A percentile compares a stretch with the other conserved stretches of the same genome.
Conservation (phyloP, 805 yeast genomes). For the Saccharomycopsis babjevae region DNA sequence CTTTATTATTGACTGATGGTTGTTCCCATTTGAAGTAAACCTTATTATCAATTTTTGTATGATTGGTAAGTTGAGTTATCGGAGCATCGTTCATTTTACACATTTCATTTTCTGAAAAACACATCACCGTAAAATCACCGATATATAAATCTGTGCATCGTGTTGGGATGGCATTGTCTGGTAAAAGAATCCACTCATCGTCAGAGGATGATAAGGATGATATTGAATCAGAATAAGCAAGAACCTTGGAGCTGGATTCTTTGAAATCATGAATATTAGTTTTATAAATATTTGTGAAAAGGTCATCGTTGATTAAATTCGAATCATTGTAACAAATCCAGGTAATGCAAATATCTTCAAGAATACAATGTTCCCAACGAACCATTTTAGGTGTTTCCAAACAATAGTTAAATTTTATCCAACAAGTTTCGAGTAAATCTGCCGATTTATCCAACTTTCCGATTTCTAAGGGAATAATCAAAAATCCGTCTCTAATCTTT, state of each 20-base stretch:
- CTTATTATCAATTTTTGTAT: not conserved
- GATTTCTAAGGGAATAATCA: conserved; percentile 26
- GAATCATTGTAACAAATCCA: conserved; percentile 17
- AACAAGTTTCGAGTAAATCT: conserved; percentile 10
- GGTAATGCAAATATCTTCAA: conserved; percentile 19
- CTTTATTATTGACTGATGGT: conserved; percentile 10
- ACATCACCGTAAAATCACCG: conserved; percentile 22
- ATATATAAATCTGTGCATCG: conserved; percentile 18
- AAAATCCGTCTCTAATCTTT: conserved; percentile 25
- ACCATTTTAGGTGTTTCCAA: conserved; percentile 20
- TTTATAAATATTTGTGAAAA: conserved; percentile 13
- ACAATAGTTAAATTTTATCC: conserved; percentile 19
- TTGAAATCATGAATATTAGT: not conserved
- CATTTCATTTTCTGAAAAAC: conserved; percentile 9
- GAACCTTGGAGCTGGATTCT: not conserved
- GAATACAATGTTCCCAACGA: conserved; percentile 21
- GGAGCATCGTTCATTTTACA: conserved; percentile 1
- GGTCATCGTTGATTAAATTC: conserved; percentile 1
- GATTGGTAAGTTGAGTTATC: not conserved
- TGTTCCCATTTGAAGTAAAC: conserved; percentile 22
- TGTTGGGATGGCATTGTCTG: conserved; percentile 16
- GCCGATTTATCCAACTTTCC: conserved; percentile 12
- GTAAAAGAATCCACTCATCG: conserved; percentile 23
- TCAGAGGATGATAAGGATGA: not conserved
- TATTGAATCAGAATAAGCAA: not conserved